Percentiles rank a stretch among this genome's conserved stretches.
These are phyloP conservation scores for Apocynum venetum DNA, from an alignment of 257 asterid genomes.

Conservation along the genomic window DNA sequence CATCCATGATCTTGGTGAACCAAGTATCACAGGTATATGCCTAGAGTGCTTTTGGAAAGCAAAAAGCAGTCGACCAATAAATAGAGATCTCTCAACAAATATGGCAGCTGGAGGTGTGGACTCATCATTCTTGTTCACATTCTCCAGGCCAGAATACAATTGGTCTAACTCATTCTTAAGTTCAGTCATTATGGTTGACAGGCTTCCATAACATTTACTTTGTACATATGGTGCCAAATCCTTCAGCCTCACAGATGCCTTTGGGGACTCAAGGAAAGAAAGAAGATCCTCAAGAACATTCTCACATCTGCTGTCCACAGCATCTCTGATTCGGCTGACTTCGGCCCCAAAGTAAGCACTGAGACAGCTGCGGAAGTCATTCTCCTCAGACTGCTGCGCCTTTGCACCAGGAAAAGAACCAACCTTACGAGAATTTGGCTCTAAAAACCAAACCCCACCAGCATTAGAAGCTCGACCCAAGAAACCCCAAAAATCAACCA, in stretches of 20 bases:
- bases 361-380: constrained; percentile 71
- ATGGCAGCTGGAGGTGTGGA: constrained; percentile 51
- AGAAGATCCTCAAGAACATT: constrained; percentile 77
- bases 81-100: constrained; percentile 80
- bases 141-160: constrained; percentile 49
- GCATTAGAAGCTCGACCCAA: constrained; percentile 46
- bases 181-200: constrained; percentile 60
- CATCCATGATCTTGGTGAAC: constrained; percentile 95
- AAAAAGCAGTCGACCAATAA: constrained; percentile 86
- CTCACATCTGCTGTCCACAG: constrained; percentile 76
- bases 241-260: constrained; percentile 74
- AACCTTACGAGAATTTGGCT: constrained; percentile 54
- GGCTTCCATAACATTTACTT: constrained; percentile 66
- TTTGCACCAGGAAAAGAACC: constrained; percentile 45
- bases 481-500: constrained; percentile 48
- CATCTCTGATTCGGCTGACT: constrained; percentile 85
- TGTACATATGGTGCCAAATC: constrained; percentile 82
- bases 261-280: constrained; percentile 84
- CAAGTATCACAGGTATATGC: constrained; percentile 86
- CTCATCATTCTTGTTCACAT: constrained; percentile 36
- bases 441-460: constrained; percentile 95
- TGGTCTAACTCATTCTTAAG: constrained; percentile 69
- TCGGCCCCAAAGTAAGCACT: constrained; percentile 82
- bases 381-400: constrained; percentile 59
- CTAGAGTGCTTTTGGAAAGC: constrained; percentile 91